A percentile compares a stretch with the other conserved stretches of the same genome.
Evolutionary conservation across 2,329 filamentous ascomycete genomes (phyloP).

Genomic region (Fusarium mexicanum): DNA sequence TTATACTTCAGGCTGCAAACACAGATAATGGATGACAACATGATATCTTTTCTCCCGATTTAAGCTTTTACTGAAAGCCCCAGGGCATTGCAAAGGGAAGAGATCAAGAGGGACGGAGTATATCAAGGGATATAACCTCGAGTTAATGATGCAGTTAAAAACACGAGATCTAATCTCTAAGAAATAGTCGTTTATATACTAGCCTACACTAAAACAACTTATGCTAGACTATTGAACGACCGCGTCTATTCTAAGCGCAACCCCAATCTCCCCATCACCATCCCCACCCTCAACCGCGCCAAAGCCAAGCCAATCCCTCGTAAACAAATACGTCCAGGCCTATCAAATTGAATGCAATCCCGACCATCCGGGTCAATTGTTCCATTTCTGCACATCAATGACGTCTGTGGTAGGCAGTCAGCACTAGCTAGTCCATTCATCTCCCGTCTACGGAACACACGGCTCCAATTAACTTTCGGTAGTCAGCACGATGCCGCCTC

Average conservation of each 20-base stretch:
- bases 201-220: background rate
- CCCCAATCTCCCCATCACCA: background rate
- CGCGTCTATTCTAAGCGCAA: background rate
- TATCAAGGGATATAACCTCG: accelerated
- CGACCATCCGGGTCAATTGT: background rate
- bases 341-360: background rate
- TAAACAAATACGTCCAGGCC: background rate
- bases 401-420: conserved; percentile 11
- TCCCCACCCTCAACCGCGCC: background rate
- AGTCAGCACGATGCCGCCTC: background rate
- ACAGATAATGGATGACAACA: too few relatives aligned
- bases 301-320: background rate
- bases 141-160: too few relatives aligned
- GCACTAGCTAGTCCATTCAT: conserved; percentile 5
- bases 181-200: background rate
- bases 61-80: too few relatives aligned
- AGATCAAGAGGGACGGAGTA: too few relatives aligned
- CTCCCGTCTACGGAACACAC: background rate
- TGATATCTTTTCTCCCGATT: too few relatives aligned
- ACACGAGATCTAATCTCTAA: background rate
- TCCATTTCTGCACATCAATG: background rate
- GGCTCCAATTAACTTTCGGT: conserved; percentile 19
- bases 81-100: too few relatives aligned
- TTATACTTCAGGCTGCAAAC: too few relatives aligned
- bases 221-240: background rate